phyloP scores from a whole-genome alignment of 805 yeast species.

The Saccharomycopsis sp. region DNA sequence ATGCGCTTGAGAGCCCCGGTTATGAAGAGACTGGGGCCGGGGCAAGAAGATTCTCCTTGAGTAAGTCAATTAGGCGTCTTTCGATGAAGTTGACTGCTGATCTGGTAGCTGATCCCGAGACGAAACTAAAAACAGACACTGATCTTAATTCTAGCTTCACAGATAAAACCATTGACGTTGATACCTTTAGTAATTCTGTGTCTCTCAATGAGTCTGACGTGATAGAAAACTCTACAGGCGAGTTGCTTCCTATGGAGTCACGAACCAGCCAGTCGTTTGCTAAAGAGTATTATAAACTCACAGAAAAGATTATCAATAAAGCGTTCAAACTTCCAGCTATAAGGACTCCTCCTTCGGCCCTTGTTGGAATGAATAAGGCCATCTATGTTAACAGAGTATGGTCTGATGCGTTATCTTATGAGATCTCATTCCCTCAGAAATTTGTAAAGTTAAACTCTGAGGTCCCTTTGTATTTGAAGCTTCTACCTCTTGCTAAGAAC shows the following conservation, averaged over 20 bases:
- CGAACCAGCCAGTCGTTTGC: neutral
- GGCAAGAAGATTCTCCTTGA: slow-evolving; percentile 8
- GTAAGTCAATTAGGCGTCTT: slow-evolving; percentile 15
- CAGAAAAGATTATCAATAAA: slow-evolving; percentile 13
- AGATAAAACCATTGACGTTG: neutral
- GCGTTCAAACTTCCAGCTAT: slow-evolving; percentile 23
- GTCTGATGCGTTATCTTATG: slow-evolving; percentile 66
- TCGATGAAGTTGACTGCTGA: slow-evolving; percentile 9
- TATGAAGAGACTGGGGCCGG: neutral
- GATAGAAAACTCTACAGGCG: neutral
- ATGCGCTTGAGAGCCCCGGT: neutral
- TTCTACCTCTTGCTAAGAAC: slow-evolving; percentile 59
- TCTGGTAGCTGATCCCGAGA: neutral
- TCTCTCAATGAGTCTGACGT: neutral
- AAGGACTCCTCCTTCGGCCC: slow-evolving; percentile 36
- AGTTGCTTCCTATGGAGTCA: neutral
- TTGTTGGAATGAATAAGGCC: slow-evolving; percentile 52
- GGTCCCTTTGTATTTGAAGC: slow-evolving; percentile 53
- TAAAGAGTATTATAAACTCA: neutral
- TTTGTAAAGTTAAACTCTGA: slow-evolving; percentile 59
- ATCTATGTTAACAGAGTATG: slow-evolving; percentile 69
- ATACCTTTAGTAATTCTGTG: neutral
- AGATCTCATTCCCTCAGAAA: slow-evolving; percentile 64
- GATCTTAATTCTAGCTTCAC: neutral
- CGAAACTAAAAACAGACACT: neutral